Percentiles rank a stretch among this genome's conserved stretches.
Conservation (phyloP, 2,329 filamentous ascomycete genomes). For the Aureobasidium leucospermi region DNA sequence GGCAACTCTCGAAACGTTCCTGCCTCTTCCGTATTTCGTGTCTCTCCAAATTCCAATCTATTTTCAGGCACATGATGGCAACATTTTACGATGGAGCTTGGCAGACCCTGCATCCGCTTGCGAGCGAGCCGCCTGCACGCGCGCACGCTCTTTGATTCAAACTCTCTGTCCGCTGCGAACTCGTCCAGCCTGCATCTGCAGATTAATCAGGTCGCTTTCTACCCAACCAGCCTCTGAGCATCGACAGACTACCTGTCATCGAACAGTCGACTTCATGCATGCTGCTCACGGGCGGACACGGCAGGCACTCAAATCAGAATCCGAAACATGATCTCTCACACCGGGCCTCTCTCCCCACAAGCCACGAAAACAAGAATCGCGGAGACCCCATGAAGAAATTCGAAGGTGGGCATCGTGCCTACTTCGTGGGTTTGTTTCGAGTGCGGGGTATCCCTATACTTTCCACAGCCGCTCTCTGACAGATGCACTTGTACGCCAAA, state of each 20-base stretch:
- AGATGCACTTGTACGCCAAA: background rate
- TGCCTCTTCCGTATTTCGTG: background rate
- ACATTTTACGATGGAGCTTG: background rate
- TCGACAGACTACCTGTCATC: background rate
- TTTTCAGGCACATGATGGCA: conserved; percentile 4
- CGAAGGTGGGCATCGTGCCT: background rate
- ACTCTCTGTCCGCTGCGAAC: background rate
- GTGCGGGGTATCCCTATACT: background rate
- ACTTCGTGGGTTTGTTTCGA: background rate
- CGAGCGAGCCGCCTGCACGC: background rate
- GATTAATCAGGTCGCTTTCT: too few relatives aligned
- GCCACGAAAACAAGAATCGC: background rate
- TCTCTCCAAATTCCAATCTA: background rate
- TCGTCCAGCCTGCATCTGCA: background rate
- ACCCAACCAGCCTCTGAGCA: background rate
- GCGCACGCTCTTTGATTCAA: background rate
- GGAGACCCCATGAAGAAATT: background rate
- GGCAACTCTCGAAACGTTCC: conserved; percentile 6
- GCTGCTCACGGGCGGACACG: background rate
- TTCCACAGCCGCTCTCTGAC: background rate
- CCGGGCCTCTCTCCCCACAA: background rate
- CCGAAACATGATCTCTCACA: background rate
- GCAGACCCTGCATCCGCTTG: background rate
- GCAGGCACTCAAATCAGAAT: background rate
- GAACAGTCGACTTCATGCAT: background rate